phyloP scores from a whole-genome alignment of 2,329 filamentous ascomycete genomes.

The Aciculosporium take region DNA sequence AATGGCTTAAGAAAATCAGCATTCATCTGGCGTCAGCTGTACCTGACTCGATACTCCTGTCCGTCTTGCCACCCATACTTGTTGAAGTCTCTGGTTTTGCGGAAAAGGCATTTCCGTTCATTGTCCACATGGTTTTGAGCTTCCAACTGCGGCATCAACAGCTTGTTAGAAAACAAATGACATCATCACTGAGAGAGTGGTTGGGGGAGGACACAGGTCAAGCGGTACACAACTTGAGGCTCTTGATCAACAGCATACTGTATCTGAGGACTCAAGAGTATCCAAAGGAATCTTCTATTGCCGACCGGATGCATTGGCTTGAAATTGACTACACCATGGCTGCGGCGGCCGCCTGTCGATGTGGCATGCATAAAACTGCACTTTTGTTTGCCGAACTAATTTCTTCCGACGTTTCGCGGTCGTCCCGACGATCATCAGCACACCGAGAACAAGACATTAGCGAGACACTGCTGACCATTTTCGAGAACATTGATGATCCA shows the following conservation, averaged over 20 bases:
- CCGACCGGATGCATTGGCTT: slow-evolving; percentile 71
- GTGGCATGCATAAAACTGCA: slow-evolving; percentile 77
- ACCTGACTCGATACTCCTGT: slow-evolving; percentile 51
- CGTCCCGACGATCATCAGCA: slow-evolving; percentile 53
- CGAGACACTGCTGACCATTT: slow-evolving; percentile 66
- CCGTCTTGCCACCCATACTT: slow-evolving; percentile 53
- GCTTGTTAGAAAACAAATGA: slow-evolving; percentile 46
- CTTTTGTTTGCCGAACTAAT: slow-evolving; percentile 69
- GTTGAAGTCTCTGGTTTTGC: slow-evolving; percentile 54
- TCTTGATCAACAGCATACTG: slow-evolving; percentile 65
- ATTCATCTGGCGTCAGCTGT: slow-evolving; percentile 46
- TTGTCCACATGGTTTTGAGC: slow-evolving; percentile 68
- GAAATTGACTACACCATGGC: slow-evolving; percentile 63
- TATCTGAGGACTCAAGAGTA: slow-evolving; percentile 75
- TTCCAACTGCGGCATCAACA: slow-evolving; percentile 51
- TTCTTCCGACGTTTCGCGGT: slow-evolving; percentile 38
- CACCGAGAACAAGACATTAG: slow-evolving; percentile 40
- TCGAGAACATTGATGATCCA: slow-evolving; percentile 85
- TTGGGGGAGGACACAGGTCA: slow-evolving; percentile 29
- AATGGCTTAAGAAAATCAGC: slow-evolving; percentile 51
- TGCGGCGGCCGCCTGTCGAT: slow-evolving; percentile 57
- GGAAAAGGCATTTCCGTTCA: slow-evolving; percentile 61
- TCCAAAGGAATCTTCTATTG: slow-evolving; percentile 62
- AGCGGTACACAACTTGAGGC: slow-evolving; percentile 48
- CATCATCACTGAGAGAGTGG: slow-evolving; percentile 49